These are phyloP conservation scores for Sporothrix euskadiensis DNA, from an alignment of 2,329 filamentous ascomycete species.

Conservation along the genomic window DNA sequence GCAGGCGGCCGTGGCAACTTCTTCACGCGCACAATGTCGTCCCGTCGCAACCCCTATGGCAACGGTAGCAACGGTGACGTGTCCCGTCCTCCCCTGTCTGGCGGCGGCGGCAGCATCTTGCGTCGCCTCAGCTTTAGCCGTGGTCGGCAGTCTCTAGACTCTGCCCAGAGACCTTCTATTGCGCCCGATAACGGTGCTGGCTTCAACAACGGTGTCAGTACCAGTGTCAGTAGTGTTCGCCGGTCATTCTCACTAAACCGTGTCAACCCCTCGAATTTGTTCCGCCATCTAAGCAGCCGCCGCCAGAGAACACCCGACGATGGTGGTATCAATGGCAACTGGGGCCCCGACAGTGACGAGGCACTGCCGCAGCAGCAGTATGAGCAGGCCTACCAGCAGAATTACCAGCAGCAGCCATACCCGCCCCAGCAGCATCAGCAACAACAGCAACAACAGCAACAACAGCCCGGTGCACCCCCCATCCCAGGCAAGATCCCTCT, in stretches of 20 bases:
- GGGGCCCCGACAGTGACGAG: constrained; percentile 49
- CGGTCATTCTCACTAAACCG: constrained; percentile 56
- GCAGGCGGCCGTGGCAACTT: constrained; percentile 43
- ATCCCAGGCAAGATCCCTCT: constrained; percentile 22
- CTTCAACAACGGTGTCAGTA: background rate
- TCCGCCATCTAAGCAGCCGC: constrained; percentile 45
- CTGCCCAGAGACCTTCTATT: constrained; percentile 37
- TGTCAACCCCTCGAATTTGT: constrained; percentile 41
- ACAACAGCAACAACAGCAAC: background rate
- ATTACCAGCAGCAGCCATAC: constrained; percentile 24
- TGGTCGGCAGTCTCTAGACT: constrained; percentile 42
- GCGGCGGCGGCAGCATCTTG: constrained; percentile 43
- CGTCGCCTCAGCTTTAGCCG: constrained; percentile 47
- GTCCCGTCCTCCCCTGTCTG: constrained; percentile 53
- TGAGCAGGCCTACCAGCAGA: constrained; percentile 1
- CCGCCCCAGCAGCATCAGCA: constrained; percentile 10
- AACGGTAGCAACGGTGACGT: constrained; percentile 44
- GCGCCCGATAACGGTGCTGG: constrained; percentile 15
- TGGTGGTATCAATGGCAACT: constrained; percentile 58
- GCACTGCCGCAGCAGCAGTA: constrained; percentile 31
- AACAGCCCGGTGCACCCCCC: constrained; percentile 1
- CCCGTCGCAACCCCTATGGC: constrained; percentile 33
- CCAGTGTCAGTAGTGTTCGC: constrained; percentile 32
- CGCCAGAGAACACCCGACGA: constrained; percentile 47
- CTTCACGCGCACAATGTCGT: constrained; percentile 50